Conservation (phyloP, 2,329 filamentous ascomycete species). For the Orbilia quercus region DNA sequence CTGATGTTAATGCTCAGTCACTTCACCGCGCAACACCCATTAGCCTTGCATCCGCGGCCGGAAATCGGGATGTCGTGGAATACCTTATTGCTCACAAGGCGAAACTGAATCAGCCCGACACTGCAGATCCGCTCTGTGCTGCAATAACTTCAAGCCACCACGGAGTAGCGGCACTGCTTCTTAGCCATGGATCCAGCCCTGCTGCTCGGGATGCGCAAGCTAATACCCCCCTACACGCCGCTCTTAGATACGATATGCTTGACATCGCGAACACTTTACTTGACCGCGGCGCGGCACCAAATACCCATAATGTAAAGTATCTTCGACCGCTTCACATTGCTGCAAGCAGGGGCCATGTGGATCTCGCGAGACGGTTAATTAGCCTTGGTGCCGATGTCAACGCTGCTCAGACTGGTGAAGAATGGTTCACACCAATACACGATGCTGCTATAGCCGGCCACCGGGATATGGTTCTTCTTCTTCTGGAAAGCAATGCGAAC, state of each 20-base stretch:
- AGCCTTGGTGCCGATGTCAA: constrained; percentile 35
- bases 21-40: constrained; percentile 35
- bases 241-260: constrained; percentile 26
- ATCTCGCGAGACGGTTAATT: constrained; percentile 9
- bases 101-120: not conserved
- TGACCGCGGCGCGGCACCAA: constrained; percentile 24
- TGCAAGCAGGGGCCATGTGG: constrained; percentile 13
- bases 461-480: constrained; percentile 5
- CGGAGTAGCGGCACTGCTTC: constrained; percentile 28
- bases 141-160: constrained; percentile 27
- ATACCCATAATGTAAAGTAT: constrained; percentile 23
- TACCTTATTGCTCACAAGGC: constrained; percentile 26
- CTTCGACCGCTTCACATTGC: constrained; percentile 45
- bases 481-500: constrained; percentile 35
- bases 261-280: constrained; percentile 28
- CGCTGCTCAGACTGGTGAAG: constrained; percentile 24
- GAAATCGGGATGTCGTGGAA: constrained; percentile 38
- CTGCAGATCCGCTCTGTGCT: constrained; percentile 32
- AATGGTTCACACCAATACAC: constrained; percentile 48
- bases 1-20: constrained; percentile 28
- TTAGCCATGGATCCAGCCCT: constrained; percentile 10
- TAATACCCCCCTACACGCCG: constrained; percentile 28
- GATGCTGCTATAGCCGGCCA: constrained; percentile 22
- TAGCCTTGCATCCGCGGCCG: constrained; percentile 32
- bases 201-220: constrained; percentile 17